phyloP scores from a whole-genome alignment of 2,329 filamentous ascomycete species.

The Colletotrichum musae region DNA sequence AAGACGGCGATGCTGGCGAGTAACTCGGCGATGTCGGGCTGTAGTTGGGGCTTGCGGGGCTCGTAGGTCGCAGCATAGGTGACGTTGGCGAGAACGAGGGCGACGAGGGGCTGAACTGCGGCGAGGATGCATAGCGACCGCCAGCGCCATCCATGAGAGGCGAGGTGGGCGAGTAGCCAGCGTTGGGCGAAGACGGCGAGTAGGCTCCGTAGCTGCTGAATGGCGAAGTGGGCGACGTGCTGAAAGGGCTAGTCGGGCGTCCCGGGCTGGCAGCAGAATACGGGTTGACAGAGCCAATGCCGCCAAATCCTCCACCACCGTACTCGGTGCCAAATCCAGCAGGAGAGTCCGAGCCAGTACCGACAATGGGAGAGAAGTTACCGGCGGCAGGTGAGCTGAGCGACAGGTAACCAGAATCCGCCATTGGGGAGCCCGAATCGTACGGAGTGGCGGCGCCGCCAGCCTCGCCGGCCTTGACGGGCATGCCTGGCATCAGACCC shows the following conservation, averaged over 20 bases:
- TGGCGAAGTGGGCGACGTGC: slow-evolving; percentile 76
- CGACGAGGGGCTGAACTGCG: slow-evolving; percentile 74
- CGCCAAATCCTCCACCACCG: slow-evolving; percentile 62
- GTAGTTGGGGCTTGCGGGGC: slow-evolving; percentile 72
- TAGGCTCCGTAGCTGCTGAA: slow-evolving; percentile 74
- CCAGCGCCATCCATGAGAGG: slow-evolving; percentile 71
- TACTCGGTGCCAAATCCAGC: slow-evolving; percentile 77
- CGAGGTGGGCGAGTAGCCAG: slow-evolving; percentile 84
- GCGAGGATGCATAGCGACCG: slow-evolving; percentile 69
- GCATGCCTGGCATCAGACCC: slow-evolving; percentile 85
- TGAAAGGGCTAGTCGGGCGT: slow-evolving; percentile 81
- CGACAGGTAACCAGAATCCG: slow-evolving; percentile 77
- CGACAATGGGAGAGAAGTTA: slow-evolving; percentile 84
- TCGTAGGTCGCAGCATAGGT: slow-evolving; percentile 69
- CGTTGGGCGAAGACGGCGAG: slow-evolving; percentile 83
- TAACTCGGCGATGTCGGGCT: slow-evolving; percentile 77
- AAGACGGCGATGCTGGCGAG: slow-evolving; percentile 73
- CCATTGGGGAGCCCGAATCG: slow-evolving; percentile 86
- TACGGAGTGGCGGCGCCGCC: slow-evolving; percentile 95
- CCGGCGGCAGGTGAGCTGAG: slow-evolving; percentile 72
- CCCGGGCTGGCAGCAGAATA: slow-evolving; percentile 75
- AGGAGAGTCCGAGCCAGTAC: slow-evolving; percentile 79
- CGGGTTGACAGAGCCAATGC: slow-evolving; percentile 71
- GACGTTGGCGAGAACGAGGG: slow-evolving; percentile 76
- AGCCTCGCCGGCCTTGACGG: slow-evolving; percentile 80